Evolutionary conservation across 2,329 filamentous ascomycete species (phyloP).

Genomic region (Pseudonectria buxi): DNA sequence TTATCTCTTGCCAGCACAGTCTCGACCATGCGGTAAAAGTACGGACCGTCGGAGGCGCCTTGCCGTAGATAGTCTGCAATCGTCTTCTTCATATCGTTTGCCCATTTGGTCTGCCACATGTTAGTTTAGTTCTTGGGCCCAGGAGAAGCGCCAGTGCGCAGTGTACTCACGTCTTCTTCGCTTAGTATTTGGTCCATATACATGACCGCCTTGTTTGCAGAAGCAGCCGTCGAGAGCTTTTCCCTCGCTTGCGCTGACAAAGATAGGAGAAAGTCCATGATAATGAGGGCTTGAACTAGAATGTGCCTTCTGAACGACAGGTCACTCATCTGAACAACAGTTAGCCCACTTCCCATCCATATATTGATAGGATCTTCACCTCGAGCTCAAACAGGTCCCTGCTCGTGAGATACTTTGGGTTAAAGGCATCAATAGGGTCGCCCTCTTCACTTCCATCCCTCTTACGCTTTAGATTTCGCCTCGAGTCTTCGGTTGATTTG

Average conservation of each 20-base stretch:
- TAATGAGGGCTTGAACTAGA: constrained; percentile 87
- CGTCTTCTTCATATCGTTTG: constrained; percentile 63
- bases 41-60: constrained; percentile 69
- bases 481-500: constrained; percentile 56
- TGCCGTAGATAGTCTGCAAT: constrained; percentile 80
- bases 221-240: constrained; percentile 60
- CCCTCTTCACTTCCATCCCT: constrained; percentile 47
- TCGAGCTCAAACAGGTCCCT: constrained; percentile 93
- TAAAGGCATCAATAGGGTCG: constrained; percentile 54
- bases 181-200: constrained; percentile 65
- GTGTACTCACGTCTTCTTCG: constrained; percentile 69
- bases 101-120: constrained; percentile 67
- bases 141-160: background rate
- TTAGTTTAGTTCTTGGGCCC: constrained; percentile 5
- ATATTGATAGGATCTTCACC: constrained; percentile 37
- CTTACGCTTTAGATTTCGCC: constrained; percentile 65
- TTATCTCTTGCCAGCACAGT: constrained; percentile 93
- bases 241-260: constrained; percentile 76
- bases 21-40: constrained; percentile 95
- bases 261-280: constrained; percentile 92
- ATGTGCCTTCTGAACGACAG: constrained; percentile 91
- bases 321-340: constrained; percentile 61
- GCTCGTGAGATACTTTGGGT: constrained; percentile 98
- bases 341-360: constrained; percentile 17
- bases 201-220: constrained; percentile 78